These are phyloP conservation scores for Pseudozyma thailandica DNA, from an alignment of 1,284 basidiomycete genomes.

Conservation along the genomic window DNA sequence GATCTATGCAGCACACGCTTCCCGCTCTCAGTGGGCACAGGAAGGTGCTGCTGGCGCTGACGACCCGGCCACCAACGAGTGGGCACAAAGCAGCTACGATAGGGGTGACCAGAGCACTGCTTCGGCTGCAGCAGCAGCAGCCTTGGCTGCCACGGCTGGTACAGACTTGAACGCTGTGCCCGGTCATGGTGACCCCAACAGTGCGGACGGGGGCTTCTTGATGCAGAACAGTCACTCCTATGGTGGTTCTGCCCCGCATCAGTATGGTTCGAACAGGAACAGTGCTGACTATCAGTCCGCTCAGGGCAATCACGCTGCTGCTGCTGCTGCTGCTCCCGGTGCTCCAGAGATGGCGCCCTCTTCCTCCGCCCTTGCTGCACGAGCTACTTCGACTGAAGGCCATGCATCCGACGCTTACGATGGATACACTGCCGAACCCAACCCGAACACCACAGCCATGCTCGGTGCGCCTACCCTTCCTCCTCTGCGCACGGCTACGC, in stretches of 20 bases:
- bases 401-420: constrained; percentile 46
- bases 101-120: constrained; percentile 15
- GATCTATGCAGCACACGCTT: constrained; percentile 50
- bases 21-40: constrained; percentile 38
- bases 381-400: constrained; percentile 22
- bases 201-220: constrained; percentile 35
- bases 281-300: constrained; percentile 39
- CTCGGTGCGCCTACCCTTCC: constrained; percentile 50
- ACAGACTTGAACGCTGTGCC: constrained; percentile 39
- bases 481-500: constrained; percentile 45
- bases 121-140: constrained; percentile 45
- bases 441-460: constrained; percentile 8
- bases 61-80: constrained; percentile 35
- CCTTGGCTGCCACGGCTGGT: constrained; percentile 43
- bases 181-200: constrained; percentile 23
- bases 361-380: background rate
- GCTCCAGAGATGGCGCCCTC: too few species aligned
- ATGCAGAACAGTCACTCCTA: constrained; percentile 41
- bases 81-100: constrained; percentile 36
- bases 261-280: constrained; percentile 39
- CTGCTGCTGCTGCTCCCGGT: background rate
- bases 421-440: constrained; percentile 21
- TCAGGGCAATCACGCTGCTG: constrained; percentile 20
- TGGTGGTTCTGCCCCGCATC: constrained; percentile 22
- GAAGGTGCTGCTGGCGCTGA: constrained; percentile 11